These are phyloP conservation scores for Acanthamoeba lenticulata DNA, from an alignment of 208 protist genomes.

Conservation along the genomic window DNA sequence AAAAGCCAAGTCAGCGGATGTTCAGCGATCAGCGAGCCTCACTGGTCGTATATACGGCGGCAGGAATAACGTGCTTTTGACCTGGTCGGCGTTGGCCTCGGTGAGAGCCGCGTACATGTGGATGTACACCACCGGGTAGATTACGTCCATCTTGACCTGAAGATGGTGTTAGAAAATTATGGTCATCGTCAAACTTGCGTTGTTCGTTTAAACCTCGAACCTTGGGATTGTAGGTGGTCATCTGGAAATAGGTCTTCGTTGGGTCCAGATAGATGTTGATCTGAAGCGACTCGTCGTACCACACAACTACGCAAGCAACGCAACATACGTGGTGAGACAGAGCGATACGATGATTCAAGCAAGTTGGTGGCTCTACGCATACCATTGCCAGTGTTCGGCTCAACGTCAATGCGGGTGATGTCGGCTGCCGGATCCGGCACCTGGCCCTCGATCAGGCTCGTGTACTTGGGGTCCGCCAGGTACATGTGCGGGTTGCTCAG, in stretches of 20 bases:
- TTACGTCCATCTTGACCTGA: slow-evolving; percentile 63
- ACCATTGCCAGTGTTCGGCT: slow-evolving; percentile 61
- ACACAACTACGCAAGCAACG: neutral
- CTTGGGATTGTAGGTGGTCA: slow-evolving; percentile 6
- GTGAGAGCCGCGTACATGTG: slow-evolving; percentile 37
- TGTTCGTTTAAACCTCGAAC: too few relatives aligned
- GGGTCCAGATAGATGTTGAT: slow-evolving; percentile 68
- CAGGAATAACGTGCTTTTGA: slow-evolving; percentile 19
- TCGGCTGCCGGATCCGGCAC: neutral
- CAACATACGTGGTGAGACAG: neutral
- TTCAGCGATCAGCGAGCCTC: too few relatives aligned
- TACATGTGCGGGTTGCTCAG: slow-evolving; percentile 67
- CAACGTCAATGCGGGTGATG: slow-evolving; percentile 60
- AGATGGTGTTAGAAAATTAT: too few relatives aligned
- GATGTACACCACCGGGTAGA: slow-evolving; percentile 46
- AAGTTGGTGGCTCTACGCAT: too few relatives aligned
- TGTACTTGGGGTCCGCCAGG: slow-evolving; percentile 57
- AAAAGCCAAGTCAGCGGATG: too few relatives aligned
- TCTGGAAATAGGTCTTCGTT: slow-evolving; percentile 53
- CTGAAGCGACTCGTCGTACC: slow-evolving; percentile 46
- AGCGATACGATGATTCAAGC: too few relatives aligned
- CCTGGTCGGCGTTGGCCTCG: slow-evolving; percentile 29
- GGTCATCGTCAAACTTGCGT: too few relatives aligned
- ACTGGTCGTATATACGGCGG: too few relatives aligned
- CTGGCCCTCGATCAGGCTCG: neutral